These are phyloP conservation scores for Rhodosporidiobolus odoratus DNA, from an alignment of 768 basidiomycete species.

Conservation along the genomic window DNA sequence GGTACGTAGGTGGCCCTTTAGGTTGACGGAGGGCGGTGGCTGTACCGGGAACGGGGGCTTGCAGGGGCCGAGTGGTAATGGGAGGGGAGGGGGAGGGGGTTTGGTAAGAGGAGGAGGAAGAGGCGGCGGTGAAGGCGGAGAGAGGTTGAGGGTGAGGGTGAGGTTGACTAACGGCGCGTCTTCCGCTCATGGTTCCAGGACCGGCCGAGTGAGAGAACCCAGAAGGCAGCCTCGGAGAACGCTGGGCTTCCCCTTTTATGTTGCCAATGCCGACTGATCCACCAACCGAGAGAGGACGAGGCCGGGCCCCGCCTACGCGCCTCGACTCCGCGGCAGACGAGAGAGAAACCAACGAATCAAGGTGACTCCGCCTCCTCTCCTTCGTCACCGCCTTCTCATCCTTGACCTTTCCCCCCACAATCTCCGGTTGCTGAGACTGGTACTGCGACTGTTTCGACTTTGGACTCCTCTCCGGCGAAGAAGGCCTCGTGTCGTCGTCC, in stretches of 20 bases:
- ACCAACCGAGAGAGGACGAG: not conserved
- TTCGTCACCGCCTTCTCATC: not conserved
- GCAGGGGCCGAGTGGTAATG: not conserved
- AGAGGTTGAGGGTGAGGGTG: not conserved
- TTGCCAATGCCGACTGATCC: not conserved
- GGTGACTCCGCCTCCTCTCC: not conserved
- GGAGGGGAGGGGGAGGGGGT: not conserved
- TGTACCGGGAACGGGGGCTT: conserved; percentile 9
- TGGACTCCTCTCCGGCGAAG: conserved; percentile 4
- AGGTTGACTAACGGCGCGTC: not conserved
- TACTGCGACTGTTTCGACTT: not conserved
- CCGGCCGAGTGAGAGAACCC: not conserved
- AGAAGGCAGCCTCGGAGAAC: no score
- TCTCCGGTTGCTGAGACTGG: not conserved
- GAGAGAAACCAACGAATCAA: not conserved
- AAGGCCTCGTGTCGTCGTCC: conserved; percentile 23
- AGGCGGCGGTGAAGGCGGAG: not conserved
- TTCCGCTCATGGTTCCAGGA: not conserved
- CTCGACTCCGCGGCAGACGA: no score
- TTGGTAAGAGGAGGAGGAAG: not conserved
- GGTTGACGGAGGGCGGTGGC: conserved; percentile 18
- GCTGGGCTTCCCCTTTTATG: not conserved
- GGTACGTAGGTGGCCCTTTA: conserved; percentile 22
- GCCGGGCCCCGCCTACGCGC: not conserved
- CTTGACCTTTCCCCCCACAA: not conserved